Evolutionary conservation across 2,329 filamentous ascomycete species (phyloP).

Genomic region (Talaromyces amestolkiae): DNA sequence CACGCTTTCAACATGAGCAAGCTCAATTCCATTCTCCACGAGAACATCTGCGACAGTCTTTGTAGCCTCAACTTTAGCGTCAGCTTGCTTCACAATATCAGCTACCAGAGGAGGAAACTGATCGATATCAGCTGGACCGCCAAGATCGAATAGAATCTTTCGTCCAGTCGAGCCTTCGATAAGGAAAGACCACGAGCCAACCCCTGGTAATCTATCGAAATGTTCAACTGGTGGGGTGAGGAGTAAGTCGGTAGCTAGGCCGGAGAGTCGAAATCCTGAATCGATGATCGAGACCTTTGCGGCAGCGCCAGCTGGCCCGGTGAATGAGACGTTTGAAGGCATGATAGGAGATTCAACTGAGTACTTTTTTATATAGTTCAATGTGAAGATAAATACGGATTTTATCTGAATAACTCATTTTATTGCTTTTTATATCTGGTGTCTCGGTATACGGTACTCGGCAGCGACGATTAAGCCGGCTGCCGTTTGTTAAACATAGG

Average conservation of each 20-base stretch:
- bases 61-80: neutral
- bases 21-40: slow-evolving; percentile 37
- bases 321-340: neutral
- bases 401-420: neutral
- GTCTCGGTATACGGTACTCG: slow-evolving; percentile 4
- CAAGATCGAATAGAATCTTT: slow-evolving; percentile 49
- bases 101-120: slow-evolving; percentile 34
- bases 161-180: slow-evolving; percentile 34
- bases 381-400: too few relatives aligned
- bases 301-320: neutral
- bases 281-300: slow-evolving; percentile 11
- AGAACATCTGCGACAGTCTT: slow-evolving; percentile 40
- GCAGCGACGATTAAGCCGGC: neutral
- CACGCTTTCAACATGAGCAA: slow-evolving; percentile 28
- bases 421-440: neutral
- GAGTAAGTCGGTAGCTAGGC: neutral
- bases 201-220: neutral
- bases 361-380: too few relatives aligned
- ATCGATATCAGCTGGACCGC: slow-evolving; percentile 47
- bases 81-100: neutral
- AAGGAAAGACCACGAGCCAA: slow-evolving; percentile 25
- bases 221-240: slow-evolving; percentile 2
- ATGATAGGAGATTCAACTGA: neutral
- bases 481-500: neutral
- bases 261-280: slow-evolving; percentile 2